A percentile compares a stretch with the other conserved stretches of the same genome.
Evolutionary conservation across 2,329 filamentous ascomycete genomes (phyloP).

Genomic region (Xylariaceae sp.): DNA sequence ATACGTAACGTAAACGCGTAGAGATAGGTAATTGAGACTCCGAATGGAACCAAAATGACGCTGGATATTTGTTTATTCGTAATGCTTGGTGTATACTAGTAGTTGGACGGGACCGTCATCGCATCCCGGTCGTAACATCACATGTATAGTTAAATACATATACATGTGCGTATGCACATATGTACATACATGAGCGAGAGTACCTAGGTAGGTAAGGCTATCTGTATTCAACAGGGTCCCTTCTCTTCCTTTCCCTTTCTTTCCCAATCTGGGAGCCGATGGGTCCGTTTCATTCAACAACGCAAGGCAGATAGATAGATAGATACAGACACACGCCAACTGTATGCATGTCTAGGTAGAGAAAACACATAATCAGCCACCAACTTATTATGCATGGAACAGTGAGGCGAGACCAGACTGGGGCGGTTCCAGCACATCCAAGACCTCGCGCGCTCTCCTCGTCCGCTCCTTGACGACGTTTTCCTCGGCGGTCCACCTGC

Average conservation of each 20-base stretch:
- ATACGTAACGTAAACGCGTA: too few relatives aligned
- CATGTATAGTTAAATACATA: too few relatives aligned
- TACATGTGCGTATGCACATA: not conserved
- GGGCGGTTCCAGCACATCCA: slow-evolving; percentile 52
- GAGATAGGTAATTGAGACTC: not conserved
- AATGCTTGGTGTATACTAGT: too few relatives aligned
- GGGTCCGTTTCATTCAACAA: too few relatives aligned
- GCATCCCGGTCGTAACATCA: too few relatives aligned
- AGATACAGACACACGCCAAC: not conserved
- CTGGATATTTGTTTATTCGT: not conserved
- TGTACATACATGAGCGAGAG: slow-evolving; percentile 8
- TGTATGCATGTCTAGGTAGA: not conserved
- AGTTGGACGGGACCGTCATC: not conserved
- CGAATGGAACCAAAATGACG: not conserved
- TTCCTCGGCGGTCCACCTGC: slow-evolving; percentile 58
- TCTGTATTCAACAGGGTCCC: not conserved
- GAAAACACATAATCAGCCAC: not conserved
- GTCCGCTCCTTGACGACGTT: slow-evolving; percentile 56
- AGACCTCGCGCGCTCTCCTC: slow-evolving; percentile 53
- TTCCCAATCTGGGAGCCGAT: too few relatives aligned
- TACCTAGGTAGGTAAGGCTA: not conserved
- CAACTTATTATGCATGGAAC: slow-evolving; percentile 43
- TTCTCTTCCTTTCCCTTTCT: not conserved
- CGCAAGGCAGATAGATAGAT: too few relatives aligned
- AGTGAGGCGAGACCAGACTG: slow-evolving; percentile 38